Conservation (phyloP, 331 rosid genomes). For the Acacia pycnantha region DNA sequence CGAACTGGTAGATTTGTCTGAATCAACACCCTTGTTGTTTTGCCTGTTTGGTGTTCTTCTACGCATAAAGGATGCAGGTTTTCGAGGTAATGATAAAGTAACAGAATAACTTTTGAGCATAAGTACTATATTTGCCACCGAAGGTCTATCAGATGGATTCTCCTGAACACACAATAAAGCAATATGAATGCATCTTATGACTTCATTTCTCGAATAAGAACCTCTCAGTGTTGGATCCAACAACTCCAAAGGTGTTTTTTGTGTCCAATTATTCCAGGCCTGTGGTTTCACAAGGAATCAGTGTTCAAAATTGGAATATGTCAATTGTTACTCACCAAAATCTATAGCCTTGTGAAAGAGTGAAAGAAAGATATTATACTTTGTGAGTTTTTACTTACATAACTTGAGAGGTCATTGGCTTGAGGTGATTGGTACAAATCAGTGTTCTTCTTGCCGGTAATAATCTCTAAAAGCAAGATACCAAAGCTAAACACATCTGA, state of each 20-base stretch:
- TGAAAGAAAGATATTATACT: background rate
- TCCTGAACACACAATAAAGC: slow-evolving; percentile 42
- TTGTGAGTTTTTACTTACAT: slow-evolving; percentile 24
- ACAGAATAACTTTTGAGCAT: slow-evolving; percentile 27
- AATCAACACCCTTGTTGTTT: background rate
- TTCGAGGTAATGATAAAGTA: slow-evolving; percentile 25
- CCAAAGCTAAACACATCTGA: slow-evolving; percentile 48
- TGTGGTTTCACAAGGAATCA: background rate
- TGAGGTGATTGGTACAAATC: background rate
- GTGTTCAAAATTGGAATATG: background rate
- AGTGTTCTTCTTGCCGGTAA: slow-evolving; percentile 34
- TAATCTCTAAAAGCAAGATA: slow-evolving; percentile 43
- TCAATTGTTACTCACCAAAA: background rate
- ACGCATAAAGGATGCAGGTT: slow-evolving; percentile 18
- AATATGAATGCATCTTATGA: slow-evolving; percentile 33
- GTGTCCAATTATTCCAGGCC: slow-evolving; percentile 41
- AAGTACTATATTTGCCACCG: slow-evolving; percentile 22
- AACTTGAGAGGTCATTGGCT: slow-evolving; percentile 27
- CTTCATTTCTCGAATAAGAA: slow-evolving; percentile 31
- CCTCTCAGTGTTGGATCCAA: slow-evolving; percentile 25
- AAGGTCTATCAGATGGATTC: slow-evolving; percentile 33
- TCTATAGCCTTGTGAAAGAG: background rate
- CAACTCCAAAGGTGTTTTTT: slow-evolving; percentile 6
- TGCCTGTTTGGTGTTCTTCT: background rate
- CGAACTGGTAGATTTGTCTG: background rate